Evolutionary conservation across 192 early-diverging fungal genomes (phyloP).

Genomic region (Podila epicladia): DNA sequence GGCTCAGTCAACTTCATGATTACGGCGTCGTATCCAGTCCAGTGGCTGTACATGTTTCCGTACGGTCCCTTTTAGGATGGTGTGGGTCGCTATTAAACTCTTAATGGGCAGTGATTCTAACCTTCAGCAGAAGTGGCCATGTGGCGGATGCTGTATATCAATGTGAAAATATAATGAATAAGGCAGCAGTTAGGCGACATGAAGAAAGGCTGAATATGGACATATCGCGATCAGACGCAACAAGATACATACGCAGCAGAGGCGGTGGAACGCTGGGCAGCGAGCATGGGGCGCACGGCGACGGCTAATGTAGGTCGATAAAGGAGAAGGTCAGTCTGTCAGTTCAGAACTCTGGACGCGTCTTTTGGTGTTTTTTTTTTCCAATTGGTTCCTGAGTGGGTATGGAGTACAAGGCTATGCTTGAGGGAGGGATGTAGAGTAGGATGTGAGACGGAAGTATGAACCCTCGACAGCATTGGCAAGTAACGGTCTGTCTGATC

Average conservation of each 20-base stretch:
- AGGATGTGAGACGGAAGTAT: too few species aligned
- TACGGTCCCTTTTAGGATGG: too few species aligned
- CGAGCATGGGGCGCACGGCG: constrained; percentile 51
- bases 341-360: constrained; percentile 1
- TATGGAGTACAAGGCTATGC: too few species aligned
- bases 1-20: too few species aligned
- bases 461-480: too few species aligned
- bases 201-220: not conserved
- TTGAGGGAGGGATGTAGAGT: too few species aligned
- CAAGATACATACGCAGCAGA: constrained; percentile 43
- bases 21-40: too few species aligned
- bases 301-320: constrained; percentile 17
- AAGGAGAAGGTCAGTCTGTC: not conserved
- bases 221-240: not conserved
- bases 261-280: constrained; percentile 52
- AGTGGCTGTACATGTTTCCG: too few species aligned
- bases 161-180: not conserved
- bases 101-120: constrained; percentile 8
- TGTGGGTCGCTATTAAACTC: too few species aligned
- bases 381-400: not conserved
- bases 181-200: constrained; percentile 2
- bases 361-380: not conserved
- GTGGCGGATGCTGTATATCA: constrained; percentile 40
- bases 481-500: too few species aligned
- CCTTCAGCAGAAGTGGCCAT: constrained; percentile 52